Percentiles rank a stretch among this genome's conserved stretches.
phyloP scores from a whole-genome alignment of 306 rosid genomes.

The Hippophae gyantsensis region DNA sequence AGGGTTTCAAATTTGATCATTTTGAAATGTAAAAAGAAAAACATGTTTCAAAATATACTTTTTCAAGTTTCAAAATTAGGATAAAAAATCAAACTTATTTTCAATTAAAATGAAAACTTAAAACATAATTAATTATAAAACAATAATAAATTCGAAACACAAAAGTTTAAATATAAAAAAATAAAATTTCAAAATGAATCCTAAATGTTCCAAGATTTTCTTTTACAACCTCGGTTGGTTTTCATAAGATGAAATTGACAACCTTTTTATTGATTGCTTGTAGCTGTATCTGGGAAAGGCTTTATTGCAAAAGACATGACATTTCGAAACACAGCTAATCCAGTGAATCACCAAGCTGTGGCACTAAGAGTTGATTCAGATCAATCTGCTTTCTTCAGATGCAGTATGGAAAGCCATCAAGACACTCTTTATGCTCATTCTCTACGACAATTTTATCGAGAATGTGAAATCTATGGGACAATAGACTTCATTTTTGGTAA shows the following conservation, averaged over 20 bases:
- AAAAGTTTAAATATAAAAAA: no score
- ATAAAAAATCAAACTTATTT: neutral
- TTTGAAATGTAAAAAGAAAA: no score
- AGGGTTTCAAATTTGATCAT: no score
- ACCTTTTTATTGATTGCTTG: neutral
- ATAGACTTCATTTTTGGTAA: conserved; percentile 10
- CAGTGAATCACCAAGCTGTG: neutral
- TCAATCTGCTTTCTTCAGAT: conserved; percentile 1
- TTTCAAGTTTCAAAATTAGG: neutral
- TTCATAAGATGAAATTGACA: no score
- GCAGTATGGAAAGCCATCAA: conserved; percentile 1
- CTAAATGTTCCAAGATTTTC: no score
- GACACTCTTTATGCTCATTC: conserved; percentile 3
- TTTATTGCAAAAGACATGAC: conserved; percentile 7
- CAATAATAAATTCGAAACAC: no score
- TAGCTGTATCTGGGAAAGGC: conserved; percentile 8
- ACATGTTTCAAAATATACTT: neutral
- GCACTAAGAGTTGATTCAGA: conserved; percentile 5
- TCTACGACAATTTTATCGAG: neutral
- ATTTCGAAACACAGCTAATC: conserved; percentile 3
- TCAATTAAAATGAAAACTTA: no score
- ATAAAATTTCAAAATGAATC: no score
- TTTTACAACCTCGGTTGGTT: no score
- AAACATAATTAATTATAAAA: no score
- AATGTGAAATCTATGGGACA: conserved; percentile 7